A percentile compares a stretch with the other conserved stretches of the same genome.
Conservation (phyloP, 768 basidiomycete species). For the Astraeus odoratus region DNA sequence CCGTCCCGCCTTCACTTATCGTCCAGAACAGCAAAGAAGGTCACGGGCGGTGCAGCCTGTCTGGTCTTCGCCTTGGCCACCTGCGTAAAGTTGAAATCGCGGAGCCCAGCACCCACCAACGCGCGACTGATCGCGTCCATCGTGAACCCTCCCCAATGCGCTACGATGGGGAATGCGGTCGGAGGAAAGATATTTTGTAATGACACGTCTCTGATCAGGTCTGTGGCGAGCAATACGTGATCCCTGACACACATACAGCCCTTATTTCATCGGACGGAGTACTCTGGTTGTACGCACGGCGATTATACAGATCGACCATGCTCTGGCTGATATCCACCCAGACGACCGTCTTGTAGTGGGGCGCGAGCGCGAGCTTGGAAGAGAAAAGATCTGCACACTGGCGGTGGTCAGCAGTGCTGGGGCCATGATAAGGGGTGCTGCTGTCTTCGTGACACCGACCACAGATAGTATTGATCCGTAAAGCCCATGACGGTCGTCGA, state of each 20-base stretch:
- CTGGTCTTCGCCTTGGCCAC: conserved; percentile 26
- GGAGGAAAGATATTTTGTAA: conserved; percentile 23
- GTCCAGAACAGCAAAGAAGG: conserved; percentile 55
- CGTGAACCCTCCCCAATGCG: conserved; percentile 48
- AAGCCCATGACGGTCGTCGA: conserved; percentile 60
- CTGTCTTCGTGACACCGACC: background rate
- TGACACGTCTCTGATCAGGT: conserved; percentile 34
- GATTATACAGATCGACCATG: conserved; percentile 64
- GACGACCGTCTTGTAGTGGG: conserved; percentile 54
- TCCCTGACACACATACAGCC: conserved; percentile 42
- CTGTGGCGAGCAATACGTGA: conserved; percentile 50
- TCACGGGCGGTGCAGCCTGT: conserved; percentile 27
- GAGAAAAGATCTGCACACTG: conserved; percentile 53
- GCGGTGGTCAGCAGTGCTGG: background rate
- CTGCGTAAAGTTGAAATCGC: conserved; percentile 34
- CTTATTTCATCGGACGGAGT: conserved; percentile 60
- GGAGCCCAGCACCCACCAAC: conserved; percentile 51
- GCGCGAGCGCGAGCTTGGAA: conserved; percentile 49
- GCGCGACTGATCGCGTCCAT: conserved; percentile 40
- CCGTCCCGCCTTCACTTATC: conserved; percentile 24
- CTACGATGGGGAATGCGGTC: conserved; percentile 39
- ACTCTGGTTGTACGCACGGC: conserved; percentile 50
- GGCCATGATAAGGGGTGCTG: background rate
- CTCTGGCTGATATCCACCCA: conserved; percentile 73
- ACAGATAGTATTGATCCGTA: conserved; percentile 39